Evolutionary conservation across 2,329 filamentous ascomycete species (phyloP).

Genomic region (Monosporascus sp.): DNA sequence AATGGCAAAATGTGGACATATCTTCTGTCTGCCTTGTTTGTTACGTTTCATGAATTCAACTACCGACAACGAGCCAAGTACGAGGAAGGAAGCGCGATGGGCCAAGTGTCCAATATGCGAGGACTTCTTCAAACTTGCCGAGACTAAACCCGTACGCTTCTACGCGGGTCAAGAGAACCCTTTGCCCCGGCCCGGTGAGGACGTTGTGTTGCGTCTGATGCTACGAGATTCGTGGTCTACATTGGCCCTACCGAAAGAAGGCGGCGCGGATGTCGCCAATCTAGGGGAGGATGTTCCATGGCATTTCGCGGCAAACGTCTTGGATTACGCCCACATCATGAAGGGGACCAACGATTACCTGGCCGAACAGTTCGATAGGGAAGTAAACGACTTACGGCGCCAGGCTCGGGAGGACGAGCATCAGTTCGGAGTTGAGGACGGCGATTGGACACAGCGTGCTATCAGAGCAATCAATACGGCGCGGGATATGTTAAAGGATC

Average conservation of each 20-base stretch:
- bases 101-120: slow-evolving; percentile 97
- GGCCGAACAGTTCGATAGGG: slow-evolving; percentile 69
- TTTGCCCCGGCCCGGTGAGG: slow-evolving; percentile 74
- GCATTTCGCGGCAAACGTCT: slow-evolving; percentile 89
- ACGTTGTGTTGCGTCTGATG: slow-evolving; percentile 84
- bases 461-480: slow-evolving; percentile 67
- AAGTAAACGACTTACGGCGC: slow-evolving; percentile 66
- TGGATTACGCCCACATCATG: slow-evolving; percentile 94
- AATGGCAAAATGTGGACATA: slow-evolving; percentile 96
- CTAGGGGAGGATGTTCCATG: slow-evolving; percentile 79
- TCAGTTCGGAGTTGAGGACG: slow-evolving; percentile 79
- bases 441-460: slow-evolving; percentile 87
- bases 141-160: slow-evolving; percentile 84
- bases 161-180: slow-evolving; percentile 84
- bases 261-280: slow-evolving; percentile 61
- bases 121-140: slow-evolving; percentile 87
- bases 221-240: slow-evolving; percentile 76
- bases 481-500: slow-evolving; percentile 63
- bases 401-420: slow-evolving; percentile 88
- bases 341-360: slow-evolving; percentile 90
- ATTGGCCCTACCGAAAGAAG: slow-evolving; percentile 80
- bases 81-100: slow-evolving; percentile 70
- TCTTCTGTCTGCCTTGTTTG: slow-evolving; percentile 89
- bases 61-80: slow-evolving; percentile 60
- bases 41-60: slow-evolving; percentile 93